Conservation (phyloP, 202 grass and related monocot genomes). For the Setaria italica region DNA sequence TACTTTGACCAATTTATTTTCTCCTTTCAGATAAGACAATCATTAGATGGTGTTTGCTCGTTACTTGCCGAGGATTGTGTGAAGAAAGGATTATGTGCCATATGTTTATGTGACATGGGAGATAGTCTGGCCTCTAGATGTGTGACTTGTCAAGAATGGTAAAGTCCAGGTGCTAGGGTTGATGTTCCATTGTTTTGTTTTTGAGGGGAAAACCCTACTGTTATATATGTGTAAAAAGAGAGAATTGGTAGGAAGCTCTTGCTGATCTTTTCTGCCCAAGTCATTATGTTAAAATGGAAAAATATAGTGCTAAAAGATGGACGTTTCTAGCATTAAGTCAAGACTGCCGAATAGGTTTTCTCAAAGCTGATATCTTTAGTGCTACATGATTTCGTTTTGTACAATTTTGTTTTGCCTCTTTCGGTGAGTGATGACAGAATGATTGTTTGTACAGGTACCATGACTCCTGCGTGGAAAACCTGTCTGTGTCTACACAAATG, state of each 20-base stretch:
- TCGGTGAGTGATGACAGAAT: constrained; percentile 35
- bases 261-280: too few species aligned
- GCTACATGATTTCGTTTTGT: constrained; percentile 16
- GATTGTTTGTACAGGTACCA: constrained; percentile 74
- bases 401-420: constrained; percentile 15
- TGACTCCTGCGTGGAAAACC: constrained; percentile 60
- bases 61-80: constrained; percentile 59
- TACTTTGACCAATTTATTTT: constrained; percentile 32
- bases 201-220: not conserved
- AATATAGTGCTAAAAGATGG: constrained; percentile 1
- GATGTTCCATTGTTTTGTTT: constrained; percentile 1
- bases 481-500: constrained; percentile 41
- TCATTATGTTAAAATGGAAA: not conserved
- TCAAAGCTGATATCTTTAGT: constrained; percentile 9
- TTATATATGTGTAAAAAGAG: not conserved
- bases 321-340: constrained; percentile 16
- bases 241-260: not conserved
- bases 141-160: constrained; percentile 75
- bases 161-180: constrained; percentile 43
- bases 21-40: constrained; percentile 71
- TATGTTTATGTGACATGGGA: constrained; percentile 64
- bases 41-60: constrained; percentile 60
- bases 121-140: constrained; percentile 67
- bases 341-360: constrained; percentile 30
- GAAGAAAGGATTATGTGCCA: constrained; percentile 59